Percentiles rank a stretch among this genome's conserved stretches.
Conservation (phyloP, 768 basidiomycete genomes). For the Scleroderma citrinum region DNA sequence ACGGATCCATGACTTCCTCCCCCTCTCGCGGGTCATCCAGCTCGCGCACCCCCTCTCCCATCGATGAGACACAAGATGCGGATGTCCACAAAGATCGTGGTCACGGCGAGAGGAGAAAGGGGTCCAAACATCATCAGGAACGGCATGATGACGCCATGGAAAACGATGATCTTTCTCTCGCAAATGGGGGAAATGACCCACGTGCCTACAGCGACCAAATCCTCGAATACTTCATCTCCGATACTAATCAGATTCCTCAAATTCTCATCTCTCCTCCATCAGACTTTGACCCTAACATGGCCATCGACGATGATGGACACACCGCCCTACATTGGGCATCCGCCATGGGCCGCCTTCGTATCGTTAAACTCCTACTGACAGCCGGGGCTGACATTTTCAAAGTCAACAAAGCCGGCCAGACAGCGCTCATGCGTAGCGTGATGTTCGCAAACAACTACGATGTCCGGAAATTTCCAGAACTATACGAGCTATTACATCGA, state of each 20-base stretch:
- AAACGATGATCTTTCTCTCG: conserved; percentile 30
- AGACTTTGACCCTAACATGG: conserved; percentile 93
- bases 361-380: conserved; percentile 89
- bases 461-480: conserved; percentile 95
- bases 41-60: conserved; percentile 92
- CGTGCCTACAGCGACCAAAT: conserved; percentile 92
- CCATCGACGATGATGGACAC: conserved; percentile 97
- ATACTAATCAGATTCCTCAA: conserved; percentile 85
- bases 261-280: conserved; percentile 82
- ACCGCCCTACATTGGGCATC: conserved; percentile 98
- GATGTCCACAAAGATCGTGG: conserved; percentile 17
- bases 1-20: conserved; percentile 86
- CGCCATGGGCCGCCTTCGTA: conserved; percentile 95
- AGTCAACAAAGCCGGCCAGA: conserved; percentile 95
- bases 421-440: conserved; percentile 95
- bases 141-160: conserved; percentile 42
- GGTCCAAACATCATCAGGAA: conserved; percentile 44
- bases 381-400: conserved; percentile 96
- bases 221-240: conserved; percentile 97
- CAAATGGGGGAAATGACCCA: conserved; percentile 47
- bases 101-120: conserved; percentile 42
- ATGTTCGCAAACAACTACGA: conserved; percentile 99
- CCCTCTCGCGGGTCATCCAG: conserved; percentile 81
- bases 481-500: conserved; percentile 95
- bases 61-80: conserved; percentile 39